These are phyloP conservation scores for Prunus persica DNA, from an alignment of 306 rosid species.

Conservation along the genomic window Prunus_persica_NCBIv2 NC_034016.1:13543001-13543500, in stretches of 20 bases:
- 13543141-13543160: slow-evolving; percentile 53
- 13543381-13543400: neutral
- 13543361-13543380: neutral
- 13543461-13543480: neutral
- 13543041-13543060: slow-evolving; percentile 65
- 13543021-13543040: neutral
- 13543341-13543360: neutral
- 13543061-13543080: slow-evolving; percentile 95
- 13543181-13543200: neutral
- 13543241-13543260: slow-evolving; percentile 52
- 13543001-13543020: neutral
- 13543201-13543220: neutral
- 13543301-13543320: neutral
- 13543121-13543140: slow-evolving; percentile 95
- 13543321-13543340: neutral
- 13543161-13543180: neutral
- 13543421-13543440: neutral
- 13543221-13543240: slow-evolving; percentile 48
- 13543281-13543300: slow-evolving; percentile 45
- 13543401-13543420: neutral
- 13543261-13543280: slow-evolving; percentile 56
- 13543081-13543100: slow-evolving; percentile 83
- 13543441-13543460: neutral
- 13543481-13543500: neutral
- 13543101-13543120: slow-evolving; percentile 93